Evolutionary conservation across 176 grass and related monocot species (phyloP).

Genomic region (Eragrostis nindensis): DNA sequence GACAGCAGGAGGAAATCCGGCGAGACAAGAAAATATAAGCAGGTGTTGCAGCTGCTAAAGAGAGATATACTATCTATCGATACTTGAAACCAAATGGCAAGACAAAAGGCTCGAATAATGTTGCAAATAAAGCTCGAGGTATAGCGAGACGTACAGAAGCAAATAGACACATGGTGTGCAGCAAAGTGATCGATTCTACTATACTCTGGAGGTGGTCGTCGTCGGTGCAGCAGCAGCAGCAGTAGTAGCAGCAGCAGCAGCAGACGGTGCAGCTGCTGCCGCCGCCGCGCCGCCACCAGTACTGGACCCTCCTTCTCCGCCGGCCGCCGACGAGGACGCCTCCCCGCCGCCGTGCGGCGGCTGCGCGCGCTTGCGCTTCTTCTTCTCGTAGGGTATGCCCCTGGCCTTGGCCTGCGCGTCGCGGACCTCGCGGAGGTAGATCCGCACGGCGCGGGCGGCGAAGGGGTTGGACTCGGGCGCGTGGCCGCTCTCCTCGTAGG

Average conservation of each 20-base stretch:
- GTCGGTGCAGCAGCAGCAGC: conserved; percentile 23
- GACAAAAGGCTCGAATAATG: conserved; percentile 44
- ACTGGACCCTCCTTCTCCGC: conserved; percentile 34
- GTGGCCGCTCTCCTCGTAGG: conserved; percentile 92
- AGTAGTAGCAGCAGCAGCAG: not conserved
- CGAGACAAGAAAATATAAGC: not conserved
- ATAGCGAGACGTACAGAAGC: conserved; percentile 54
- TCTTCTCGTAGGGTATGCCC: conserved; percentile 96
- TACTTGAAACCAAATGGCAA: conserved; percentile 43
- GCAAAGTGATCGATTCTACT: conserved; percentile 49
- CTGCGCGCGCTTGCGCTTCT: conserved; percentile 83
- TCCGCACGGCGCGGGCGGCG: conserved; percentile 87
- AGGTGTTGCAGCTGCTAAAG: not conserved
- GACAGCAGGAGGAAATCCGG: conserved; percentile 9
- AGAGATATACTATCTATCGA: conserved; percentile 1
- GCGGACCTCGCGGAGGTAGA: conserved; percentile 97
- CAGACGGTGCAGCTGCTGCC: not conserved
- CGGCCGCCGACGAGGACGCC: conserved; percentile 35
- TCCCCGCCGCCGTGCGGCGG: conserved; percentile 15
- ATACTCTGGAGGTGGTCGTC: conserved; percentile 46
- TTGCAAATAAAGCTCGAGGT: conserved; percentile 42
- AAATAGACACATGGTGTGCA: conserved; percentile 37
- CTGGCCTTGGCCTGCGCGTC: conserved; percentile 92
- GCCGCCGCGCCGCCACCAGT: not conserved
- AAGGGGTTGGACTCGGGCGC: conserved; percentile 90